Percentiles rank a stretch among this genome's conserved stretches.
phyloP scores from a whole-genome alignment of 495 filamentous ascomycete genomes.

The Daldinia decipiens region DNA sequence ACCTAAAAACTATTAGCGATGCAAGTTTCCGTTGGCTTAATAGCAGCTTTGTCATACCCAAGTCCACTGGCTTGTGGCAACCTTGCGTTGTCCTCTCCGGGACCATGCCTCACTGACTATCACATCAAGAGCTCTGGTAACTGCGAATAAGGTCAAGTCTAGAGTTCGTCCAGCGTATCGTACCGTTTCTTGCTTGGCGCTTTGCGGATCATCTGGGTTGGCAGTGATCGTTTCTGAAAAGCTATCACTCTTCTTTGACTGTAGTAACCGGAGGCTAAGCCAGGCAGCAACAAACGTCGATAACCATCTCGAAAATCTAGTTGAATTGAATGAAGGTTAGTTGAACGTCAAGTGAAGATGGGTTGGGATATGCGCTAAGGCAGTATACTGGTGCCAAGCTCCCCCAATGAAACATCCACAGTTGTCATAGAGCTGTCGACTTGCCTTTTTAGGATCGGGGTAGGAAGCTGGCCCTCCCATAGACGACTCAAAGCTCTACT shows the following conservation, averaged over 20 bases:
- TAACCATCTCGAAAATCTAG: conserved; percentile 58
- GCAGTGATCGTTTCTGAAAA: conserved; percentile 51
- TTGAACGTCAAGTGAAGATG: conserved; percentile 16
- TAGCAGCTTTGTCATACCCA: conserved; percentile 43
- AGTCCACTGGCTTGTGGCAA: conserved; percentile 59
- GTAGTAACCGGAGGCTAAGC: conserved; percentile 59
- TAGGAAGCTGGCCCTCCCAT: conserved; percentile 26
- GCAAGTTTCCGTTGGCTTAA: background rate
- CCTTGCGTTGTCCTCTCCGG: conserved; percentile 52
- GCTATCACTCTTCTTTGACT: conserved; percentile 56
- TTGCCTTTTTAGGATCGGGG: conserved; percentile 42
- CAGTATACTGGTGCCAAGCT: conserved; percentile 40
- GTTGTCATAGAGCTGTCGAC: conserved; percentile 25
- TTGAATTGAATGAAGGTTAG: conserved; percentile 32
- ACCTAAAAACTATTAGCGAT: conserved; percentile 43
- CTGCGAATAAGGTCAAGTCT: conserved; percentile 86
- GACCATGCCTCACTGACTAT: conserved; percentile 74
- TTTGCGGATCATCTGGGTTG: conserved; percentile 34
- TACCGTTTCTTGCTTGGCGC: conserved; percentile 46
- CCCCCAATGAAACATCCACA: conserved; percentile 32
- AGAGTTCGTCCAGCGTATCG: conserved; percentile 78
- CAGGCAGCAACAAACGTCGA: conserved; percentile 63
- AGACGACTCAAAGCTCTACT: conserved; percentile 29
- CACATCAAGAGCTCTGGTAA: conserved; percentile 78
- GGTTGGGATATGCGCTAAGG: conserved; percentile 21